Base-by-base conservation (phyloP, 2,329 filamentous ascomycete species). In the Tolypocladium guangdongense region DNA sequence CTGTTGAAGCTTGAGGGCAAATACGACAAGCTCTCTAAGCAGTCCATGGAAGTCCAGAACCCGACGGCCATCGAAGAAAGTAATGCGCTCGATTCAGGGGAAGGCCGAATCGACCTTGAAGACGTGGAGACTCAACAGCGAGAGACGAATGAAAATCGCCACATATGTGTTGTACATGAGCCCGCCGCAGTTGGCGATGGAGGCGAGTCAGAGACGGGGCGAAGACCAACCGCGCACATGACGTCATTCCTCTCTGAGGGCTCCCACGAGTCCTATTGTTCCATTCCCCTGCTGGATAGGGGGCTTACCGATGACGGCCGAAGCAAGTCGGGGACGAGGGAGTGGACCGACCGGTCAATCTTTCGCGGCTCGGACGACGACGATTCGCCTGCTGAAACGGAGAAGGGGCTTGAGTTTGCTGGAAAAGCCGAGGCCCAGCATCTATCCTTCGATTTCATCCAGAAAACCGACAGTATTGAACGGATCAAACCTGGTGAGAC, bases 1-100 rank as follows among this genome's bases (percentile, higher is more conserved):
- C 69, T 99, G 50, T 71, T 91, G 61, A 99, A 97, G 63, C 77
- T 99, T 0, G 93, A 99, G 71, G 93, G 93, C 11, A 92, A 83
- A 60, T 93, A 86, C 60, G 79, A 86, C 64, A 83, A 68, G 60
- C 57, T 66, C 0, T 66, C 66, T 32, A 71, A 68, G 51, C 63
- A 73, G 14, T 74, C 70, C 24, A 46, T 52, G 37, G 38, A 52
- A 22, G 24, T n/a, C 32, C 33, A 37, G 49, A 41, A n/a, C 18
- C 24, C 35, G 39, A 43, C 39, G 50, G 45, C 39, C 39, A 39
- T 43, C 18, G 33, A 18, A 38, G 50, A 35, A 35, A 35, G 27
- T 7, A 3, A n/a, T 30, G 14, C 14, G 7, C 7, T 18, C 7
- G 20, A 38, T 18, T 1, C n/a, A 10, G 14, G 7, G 8, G 38